A percentile compares a stretch with the other conserved stretches of the same genome.
These are phyloP conservation scores for Rhododendron kiyosumense DNA, from an alignment of 148 eudicot species.

Conservation along the genomic window DNA sequence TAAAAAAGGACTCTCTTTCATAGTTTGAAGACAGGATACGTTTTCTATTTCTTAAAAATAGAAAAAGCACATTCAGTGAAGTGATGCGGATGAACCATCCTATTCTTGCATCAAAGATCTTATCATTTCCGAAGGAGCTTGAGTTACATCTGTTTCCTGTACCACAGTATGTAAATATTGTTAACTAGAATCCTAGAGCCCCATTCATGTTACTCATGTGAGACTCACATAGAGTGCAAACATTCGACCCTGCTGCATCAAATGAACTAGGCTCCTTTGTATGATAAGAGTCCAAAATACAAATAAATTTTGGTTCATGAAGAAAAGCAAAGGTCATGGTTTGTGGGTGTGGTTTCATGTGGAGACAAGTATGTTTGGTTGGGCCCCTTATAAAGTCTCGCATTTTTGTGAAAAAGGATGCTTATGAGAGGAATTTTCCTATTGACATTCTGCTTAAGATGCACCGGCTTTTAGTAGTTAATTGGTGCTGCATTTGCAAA, in stretches of 20 bases:
- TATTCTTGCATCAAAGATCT: background rate
- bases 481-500: background rate
- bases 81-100: background rate
- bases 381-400: background rate
- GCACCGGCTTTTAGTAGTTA: background rate
- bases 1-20: background rate
- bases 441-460: background rate
- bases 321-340: background rate
- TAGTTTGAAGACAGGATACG: background rate
- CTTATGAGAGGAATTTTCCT: background rate
- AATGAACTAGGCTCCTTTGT: background rate
- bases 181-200: background rate
- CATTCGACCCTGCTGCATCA: background rate
- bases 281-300: background rate
- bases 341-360: background rate
- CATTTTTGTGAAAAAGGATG: background rate
- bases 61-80: background rate
- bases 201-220: background rate
- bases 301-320: background rate
- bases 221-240: background rate
- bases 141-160: background rate
- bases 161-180: background rate
- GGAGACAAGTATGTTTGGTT: background rate
- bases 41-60: background rate
- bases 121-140: background rate